Evolutionary conservation across 768 basidiomycete genomes (phyloP).

Genomic region (Amanita fuliginea): DNA sequence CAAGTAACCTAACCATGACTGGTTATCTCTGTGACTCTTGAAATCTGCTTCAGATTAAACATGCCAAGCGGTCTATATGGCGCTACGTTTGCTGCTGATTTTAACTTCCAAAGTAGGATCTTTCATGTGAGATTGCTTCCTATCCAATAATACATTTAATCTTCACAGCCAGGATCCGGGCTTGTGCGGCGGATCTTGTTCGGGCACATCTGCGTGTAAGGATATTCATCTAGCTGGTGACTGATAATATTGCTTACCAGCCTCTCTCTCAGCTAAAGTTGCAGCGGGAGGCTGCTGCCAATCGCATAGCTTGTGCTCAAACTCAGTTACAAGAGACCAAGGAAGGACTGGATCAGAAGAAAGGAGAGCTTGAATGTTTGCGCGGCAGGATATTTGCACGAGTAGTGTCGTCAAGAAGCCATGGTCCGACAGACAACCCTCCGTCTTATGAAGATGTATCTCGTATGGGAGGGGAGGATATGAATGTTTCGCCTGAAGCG

Average conservation of each 20-base stretch:
- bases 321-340: conserved; percentile 10
- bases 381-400: conserved; percentile 24
- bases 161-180: conserved; percentile 26
- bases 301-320: conserved; percentile 19
- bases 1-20: conserved; percentile 6
- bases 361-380: conserved; percentile 19
- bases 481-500: background rate
- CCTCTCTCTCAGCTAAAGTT: conserved; percentile 17
- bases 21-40: no score
- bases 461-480: background rate
- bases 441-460: conserved; percentile 6
- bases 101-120: conserved; percentile 28
- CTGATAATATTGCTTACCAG: background rate
- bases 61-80: conserved; percentile 25
- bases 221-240: background rate
- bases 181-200: conserved; percentile 23
- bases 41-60: conserved; percentile 14
- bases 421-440: conserved; percentile 11
- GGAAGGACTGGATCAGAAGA: conserved; percentile 15
- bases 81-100: conserved; percentile 25
- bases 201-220: conserved; percentile 23
- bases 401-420: conserved; percentile 12
- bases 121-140: conserved; percentile 1
- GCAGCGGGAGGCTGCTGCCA: conserved; percentile 19
- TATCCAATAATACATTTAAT: conserved; percentile 3